Percentiles rank a stretch among this genome's conserved stretches.
Conservation (phyloP, 106 monocot genomes). For the Alisma plantagoaquatica region DNA sequence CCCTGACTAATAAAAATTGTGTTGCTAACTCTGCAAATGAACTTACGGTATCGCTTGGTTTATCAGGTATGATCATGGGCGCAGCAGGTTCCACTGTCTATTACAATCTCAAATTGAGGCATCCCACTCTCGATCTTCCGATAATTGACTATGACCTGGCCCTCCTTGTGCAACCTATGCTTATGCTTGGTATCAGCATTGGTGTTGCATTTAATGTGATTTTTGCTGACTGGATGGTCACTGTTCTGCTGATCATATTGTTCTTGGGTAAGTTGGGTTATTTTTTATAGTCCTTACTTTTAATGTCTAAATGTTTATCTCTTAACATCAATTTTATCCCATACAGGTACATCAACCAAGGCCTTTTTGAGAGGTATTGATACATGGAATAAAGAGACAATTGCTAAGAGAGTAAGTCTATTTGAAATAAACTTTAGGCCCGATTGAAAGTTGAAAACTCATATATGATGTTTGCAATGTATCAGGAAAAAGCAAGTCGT, state of each 20-base stretch:
- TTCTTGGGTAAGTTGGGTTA: constrained; percentile 52
- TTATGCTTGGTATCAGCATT: constrained; percentile 58
- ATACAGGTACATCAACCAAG: constrained; percentile 41
- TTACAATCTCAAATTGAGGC: constrained; percentile 55
- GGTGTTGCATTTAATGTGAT: constrained; percentile 58
- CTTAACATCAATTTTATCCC: too few species aligned
- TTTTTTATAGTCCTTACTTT: too few species aligned
- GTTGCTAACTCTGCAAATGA: too few species aligned
- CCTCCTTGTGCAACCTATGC: constrained; percentile 49
- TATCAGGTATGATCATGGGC: constrained; percentile 56
- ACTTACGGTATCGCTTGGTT: too few species aligned
- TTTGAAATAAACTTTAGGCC: too few species aligned
- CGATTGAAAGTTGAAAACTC: too few species aligned
- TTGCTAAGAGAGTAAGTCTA: constrained; percentile 46
- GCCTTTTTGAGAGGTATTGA: constrained; percentile 53
- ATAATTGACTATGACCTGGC: constrained; percentile 58
- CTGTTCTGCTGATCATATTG: constrained; percentile 46
- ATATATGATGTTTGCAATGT: not conserved
- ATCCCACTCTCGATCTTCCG: constrained; percentile 51
- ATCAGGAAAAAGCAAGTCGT: constrained; percentile 33
- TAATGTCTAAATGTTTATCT: too few species aligned
- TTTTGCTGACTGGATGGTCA: constrained; percentile 66
- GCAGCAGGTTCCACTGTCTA: constrained; percentile 56
- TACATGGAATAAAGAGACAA: constrained; percentile 63
- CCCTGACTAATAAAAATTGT: too few species aligned